phyloP scores from a whole-genome alignment of 2,329 filamentous ascomycete genomes.

The Arthrobotrys musiformis region DNA sequence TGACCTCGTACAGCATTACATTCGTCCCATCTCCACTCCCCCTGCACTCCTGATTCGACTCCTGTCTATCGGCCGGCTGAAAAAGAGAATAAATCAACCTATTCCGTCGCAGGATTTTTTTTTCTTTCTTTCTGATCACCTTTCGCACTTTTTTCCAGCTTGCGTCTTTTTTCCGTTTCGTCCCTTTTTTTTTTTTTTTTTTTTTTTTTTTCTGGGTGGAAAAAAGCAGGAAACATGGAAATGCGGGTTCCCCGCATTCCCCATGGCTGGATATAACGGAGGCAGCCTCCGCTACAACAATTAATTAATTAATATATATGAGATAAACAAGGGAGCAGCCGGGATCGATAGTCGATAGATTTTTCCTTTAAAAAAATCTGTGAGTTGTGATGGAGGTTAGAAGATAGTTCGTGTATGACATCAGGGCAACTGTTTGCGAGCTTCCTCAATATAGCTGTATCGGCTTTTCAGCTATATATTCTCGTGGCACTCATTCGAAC shows the following conservation, averaged over 20 bases:
- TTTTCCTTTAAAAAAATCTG: neutral
- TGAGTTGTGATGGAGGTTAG: slow-evolving; percentile 20
- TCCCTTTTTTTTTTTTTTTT: slow-evolving; percentile 1
- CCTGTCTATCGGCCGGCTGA: slow-evolving; percentile 24
- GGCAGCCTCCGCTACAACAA: slow-evolving; percentile 25
- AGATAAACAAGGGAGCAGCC: neutral
- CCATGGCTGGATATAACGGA: slow-evolving; percentile 19
- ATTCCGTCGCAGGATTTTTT: slow-evolving; percentile 35
- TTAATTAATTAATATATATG: neutral
- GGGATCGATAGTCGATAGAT: neutral
- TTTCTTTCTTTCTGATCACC: neutral
- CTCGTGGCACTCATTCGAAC: neutral
- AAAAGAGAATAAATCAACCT: slow-evolving; percentile 45
- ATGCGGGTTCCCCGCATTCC: slow-evolving; percentile 43
- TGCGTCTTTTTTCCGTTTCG: slow-evolving; percentile 36
- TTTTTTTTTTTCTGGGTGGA: slow-evolving; percentile 15
- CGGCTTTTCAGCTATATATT: too few relatives aligned
- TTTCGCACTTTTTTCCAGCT: slow-evolving; percentile 6
- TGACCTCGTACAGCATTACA: slow-evolving; percentile 40
- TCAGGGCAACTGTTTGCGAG: neutral
- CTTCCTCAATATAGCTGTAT: neutral
- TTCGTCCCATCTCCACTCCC: slow-evolving; percentile 42
- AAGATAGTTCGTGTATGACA: neutral
- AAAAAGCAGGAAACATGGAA: slow-evolving; percentile 43
- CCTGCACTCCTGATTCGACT: slow-evolving; percentile 56